Evolutionary conservation across 2,329 filamentous ascomycete genomes (phyloP).

Genomic region (Ophiostoma piceae): DNA sequence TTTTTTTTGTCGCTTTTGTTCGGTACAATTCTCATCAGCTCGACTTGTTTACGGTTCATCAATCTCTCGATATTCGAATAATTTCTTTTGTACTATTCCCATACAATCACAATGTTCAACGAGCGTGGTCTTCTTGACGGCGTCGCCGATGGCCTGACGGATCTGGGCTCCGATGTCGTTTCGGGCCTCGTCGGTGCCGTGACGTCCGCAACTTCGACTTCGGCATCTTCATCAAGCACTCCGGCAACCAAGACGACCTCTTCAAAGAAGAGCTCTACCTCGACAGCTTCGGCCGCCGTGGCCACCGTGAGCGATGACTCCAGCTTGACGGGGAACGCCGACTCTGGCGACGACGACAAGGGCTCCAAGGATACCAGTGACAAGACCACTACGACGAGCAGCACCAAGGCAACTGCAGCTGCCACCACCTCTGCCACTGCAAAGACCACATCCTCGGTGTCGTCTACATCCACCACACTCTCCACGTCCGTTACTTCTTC

Average conservation of each 20-base stretch:
- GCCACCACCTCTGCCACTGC: slow-evolving; percentile 3
- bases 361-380: background rate
- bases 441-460: background rate
- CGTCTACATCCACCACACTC: background rate
- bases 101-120: slow-evolving; percentile 13
- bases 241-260: background rate
- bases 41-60: background rate
- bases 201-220: background rate
- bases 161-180: slow-evolving; percentile 11
- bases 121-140: slow-evolving; percentile 17
- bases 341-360: background rate
- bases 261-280: background rate
- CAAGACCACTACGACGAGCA: background rate
- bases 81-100: slow-evolving; percentile 13
- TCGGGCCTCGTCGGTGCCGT: slow-evolving; percentile 11
- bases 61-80: slow-evolving; percentile 6
- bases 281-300: background rate
- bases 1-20: background rate
- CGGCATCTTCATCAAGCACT: background rate
- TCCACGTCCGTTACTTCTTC: background rate
- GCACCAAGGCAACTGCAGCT: slow-evolving; percentile 3
- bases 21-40: background rate
- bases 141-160: slow-evolving; percentile 9
- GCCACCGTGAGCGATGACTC: slow-evolving; percentile 6
- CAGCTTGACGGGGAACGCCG: slow-evolving; percentile 13